Conservation (phyloP, 2,329 filamentous ascomycete genomes). For the Rachicladosporium sp. region DNA sequence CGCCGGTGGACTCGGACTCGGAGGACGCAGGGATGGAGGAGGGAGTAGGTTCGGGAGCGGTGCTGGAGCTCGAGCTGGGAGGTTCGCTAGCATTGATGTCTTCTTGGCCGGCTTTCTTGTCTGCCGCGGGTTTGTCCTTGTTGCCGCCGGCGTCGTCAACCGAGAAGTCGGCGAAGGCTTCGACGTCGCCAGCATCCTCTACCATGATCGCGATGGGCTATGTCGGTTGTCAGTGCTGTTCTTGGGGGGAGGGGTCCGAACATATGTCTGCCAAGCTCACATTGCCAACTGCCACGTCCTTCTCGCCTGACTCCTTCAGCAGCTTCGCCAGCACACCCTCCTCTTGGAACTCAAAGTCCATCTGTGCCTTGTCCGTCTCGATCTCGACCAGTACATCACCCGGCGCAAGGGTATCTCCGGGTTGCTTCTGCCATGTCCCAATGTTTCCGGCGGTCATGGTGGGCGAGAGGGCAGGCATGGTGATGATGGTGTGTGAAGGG, state of each 20-base stretch:
- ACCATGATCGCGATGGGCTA: slow-evolving; percentile 94
- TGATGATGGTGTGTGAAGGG: slow-evolving; percentile 87
- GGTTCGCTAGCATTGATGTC: slow-evolving; percentile 51
- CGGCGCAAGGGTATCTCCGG: slow-evolving; percentile 72
- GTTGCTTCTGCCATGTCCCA: slow-evolving; percentile 95
- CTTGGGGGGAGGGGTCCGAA: not conserved
- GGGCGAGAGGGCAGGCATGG: slow-evolving; percentile 94
- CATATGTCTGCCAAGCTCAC: slow-evolving; percentile 46
- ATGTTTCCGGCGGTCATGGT: slow-evolving; percentile 98
- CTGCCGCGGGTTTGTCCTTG: slow-evolving; percentile 47
- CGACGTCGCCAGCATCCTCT: slow-evolving; percentile 77
- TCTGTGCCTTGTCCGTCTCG: slow-evolving; percentile 99
- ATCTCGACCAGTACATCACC: slow-evolving; percentile 76
- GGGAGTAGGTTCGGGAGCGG: slow-evolving; percentile 38
- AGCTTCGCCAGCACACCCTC: slow-evolving; percentile 93
- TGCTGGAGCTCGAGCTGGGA: slow-evolving; percentile 42
- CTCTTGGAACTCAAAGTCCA: slow-evolving; percentile 99
- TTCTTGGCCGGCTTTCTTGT: slow-evolving; percentile 50
- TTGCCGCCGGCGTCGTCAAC: slow-evolving; percentile 85
- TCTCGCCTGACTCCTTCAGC: slow-evolving; percentile 81
- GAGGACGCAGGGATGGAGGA: slow-evolving; percentile 42
- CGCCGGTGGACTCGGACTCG: slow-evolving; percentile 61
- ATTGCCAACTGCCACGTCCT: slow-evolving; percentile 87
- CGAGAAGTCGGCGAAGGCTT: slow-evolving; percentile 79
- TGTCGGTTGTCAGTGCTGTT: slow-evolving; percentile 10